These are phyloP conservation scores for Cucurbita pepo DNA, from an alignment of 306 rosid genomes.

Conservation along the genomic window DNA sequence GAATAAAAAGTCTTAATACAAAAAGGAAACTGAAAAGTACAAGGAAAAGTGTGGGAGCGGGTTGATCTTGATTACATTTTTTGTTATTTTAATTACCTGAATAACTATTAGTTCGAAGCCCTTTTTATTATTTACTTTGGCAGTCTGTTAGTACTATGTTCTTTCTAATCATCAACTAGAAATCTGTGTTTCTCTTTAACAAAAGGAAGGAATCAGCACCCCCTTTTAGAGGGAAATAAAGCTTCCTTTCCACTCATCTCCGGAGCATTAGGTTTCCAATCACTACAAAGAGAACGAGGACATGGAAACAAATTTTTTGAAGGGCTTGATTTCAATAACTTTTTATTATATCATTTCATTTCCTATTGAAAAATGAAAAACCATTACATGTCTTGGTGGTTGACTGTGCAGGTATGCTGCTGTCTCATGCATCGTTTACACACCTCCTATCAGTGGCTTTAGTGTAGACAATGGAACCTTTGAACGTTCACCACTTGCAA, in stretches of 20 bases:
- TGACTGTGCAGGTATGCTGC: neutral
- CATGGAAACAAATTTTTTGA: neutral
- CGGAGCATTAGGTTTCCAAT: neutral
- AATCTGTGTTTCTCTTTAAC: neutral
- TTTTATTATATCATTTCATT: neutral
- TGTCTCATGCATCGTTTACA: neutral
- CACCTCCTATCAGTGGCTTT: neutral
- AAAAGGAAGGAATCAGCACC: neutral
- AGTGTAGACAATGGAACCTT: neutral
- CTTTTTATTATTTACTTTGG: neutral
- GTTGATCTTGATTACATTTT: neutral
- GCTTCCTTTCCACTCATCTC: neutral
- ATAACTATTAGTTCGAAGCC: neutral
- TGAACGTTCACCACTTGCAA: neutral
- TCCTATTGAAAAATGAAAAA: neutral
- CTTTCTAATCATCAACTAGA: neutral
- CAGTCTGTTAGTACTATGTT: neutral
- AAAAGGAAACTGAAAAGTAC: neutral
- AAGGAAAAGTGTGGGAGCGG: neutral
- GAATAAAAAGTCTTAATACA: neutral
- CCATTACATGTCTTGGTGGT: neutral
- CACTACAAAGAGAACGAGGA: neutral
- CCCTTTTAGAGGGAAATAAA: neutral
- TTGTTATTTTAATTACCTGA: neutral
- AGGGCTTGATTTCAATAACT: neutral